Percentiles rank a stretch among this genome's conserved stretches.
phyloP scores from a whole-genome alignment of 2,329 filamentous ascomycete species.

The Aspergillus tubingensis region DNA sequence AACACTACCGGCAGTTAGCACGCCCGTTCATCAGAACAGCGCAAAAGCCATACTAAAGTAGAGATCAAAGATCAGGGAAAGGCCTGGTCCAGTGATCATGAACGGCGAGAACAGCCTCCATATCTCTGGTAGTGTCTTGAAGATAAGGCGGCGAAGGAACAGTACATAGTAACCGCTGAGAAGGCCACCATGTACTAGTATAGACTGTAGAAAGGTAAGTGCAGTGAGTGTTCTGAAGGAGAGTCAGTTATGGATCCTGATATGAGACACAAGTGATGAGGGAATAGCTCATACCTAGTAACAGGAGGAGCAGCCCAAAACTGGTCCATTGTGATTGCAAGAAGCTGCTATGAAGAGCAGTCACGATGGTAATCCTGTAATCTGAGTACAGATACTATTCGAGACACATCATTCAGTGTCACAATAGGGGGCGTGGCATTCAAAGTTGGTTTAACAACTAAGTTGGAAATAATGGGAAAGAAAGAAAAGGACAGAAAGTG shows the following conservation, averaged over 20 bases:
- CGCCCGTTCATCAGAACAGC: slow-evolving; percentile 20
- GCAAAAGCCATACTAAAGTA: slow-evolving; percentile 62
- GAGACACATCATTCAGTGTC: slow-evolving; percentile 16
- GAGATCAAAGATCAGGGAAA: slow-evolving; percentile 69
- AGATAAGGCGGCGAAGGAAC: slow-evolving; percentile 55
- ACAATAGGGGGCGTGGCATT: not conserved
- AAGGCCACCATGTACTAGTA: slow-evolving; percentile 61
- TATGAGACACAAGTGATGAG: not conserved
- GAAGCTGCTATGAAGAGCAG: slow-evolving; percentile 4
- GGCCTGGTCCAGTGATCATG: slow-evolving; percentile 56
- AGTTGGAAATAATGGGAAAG: not conserved
- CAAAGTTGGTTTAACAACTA: not conserved
- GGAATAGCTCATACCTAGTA: slow-evolving; percentile 54
- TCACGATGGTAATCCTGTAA: not conserved
- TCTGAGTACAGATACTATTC: not conserved
- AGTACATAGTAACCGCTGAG: slow-evolving; percentile 55
- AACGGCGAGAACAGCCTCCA: slow-evolving; percentile 63
- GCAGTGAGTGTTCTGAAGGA: slow-evolving; percentile 65
- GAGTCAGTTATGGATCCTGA: slow-evolving; percentile 46
- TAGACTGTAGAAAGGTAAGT: slow-evolving; percentile 63
- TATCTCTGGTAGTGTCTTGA: slow-evolving; percentile 60
- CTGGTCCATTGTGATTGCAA: slow-evolving; percentile 52
- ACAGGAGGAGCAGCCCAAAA: slow-evolving; percentile 69
- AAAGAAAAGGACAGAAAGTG: slow-evolving; percentile 1
- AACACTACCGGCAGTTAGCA: slow-evolving; percentile 59